phyloP scores from a whole-genome alignment of 1,139 yeast genomes.

The Geotrichum siamense region DNA sequence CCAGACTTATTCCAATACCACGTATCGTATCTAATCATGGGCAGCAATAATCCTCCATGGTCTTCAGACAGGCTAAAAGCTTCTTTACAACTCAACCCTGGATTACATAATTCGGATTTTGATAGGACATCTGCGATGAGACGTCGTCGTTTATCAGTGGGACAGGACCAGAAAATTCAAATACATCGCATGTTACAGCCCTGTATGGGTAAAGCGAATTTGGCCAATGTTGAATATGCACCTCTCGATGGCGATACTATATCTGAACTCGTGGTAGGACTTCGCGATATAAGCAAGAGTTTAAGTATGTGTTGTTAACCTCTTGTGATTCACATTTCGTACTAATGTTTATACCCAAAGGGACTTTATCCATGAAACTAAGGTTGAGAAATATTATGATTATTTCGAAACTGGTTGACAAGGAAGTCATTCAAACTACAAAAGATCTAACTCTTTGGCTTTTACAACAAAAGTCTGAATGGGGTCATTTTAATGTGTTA shows the following conservation, averaged over 20 bases:
- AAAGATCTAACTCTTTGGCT: constrained; percentile 54
- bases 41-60: too few relatives aligned
- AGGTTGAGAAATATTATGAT: constrained; percentile 54
- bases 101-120: too few relatives aligned
- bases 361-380: constrained; percentile 45
- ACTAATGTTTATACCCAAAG: constrained; percentile 14
- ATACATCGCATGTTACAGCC: neutral
- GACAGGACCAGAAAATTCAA: neutral
- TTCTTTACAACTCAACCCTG: too few relatives aligned
- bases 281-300: constrained; percentile 37
- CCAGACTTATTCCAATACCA: too few relatives aligned
- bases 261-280: constrained; percentile 38
- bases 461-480: constrained; percentile 36
- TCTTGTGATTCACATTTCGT: neutral
- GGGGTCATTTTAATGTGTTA: constrained; percentile 36
- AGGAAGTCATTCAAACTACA: constrained; percentile 49
- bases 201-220: neutral
- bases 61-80: too few relatives aligned
- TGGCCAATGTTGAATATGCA: neutral
- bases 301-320: constrained; percentile 27
- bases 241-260: constrained; percentile 35
- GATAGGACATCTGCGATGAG: too few relatives aligned
- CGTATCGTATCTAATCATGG: too few relatives aligned
- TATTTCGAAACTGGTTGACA: constrained; percentile 64
- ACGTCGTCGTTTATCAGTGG: neutral